Percentiles rank a stretch among this genome's conserved stretches.
These are phyloP conservation scores for Salix arbutifolia DNA, from an alignment of 345 rosid species.

Conservation along the genomic window DNA sequence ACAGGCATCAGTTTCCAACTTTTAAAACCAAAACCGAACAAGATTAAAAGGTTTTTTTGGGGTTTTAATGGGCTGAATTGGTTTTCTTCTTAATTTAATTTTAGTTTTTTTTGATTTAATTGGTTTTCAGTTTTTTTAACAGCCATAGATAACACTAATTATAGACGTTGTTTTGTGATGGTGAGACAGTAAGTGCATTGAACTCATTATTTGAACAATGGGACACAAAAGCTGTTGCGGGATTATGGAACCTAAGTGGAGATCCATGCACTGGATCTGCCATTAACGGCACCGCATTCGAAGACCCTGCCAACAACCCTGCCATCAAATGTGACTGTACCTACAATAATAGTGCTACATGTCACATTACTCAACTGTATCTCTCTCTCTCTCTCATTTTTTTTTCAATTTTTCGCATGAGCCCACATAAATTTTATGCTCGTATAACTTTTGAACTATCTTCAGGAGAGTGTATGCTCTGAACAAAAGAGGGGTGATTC, in stretches of 20 bases:
- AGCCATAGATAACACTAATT: neutral
- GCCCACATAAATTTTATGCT: no score
- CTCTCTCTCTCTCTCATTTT: neutral
- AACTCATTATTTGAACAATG: conserved; percentile 25
- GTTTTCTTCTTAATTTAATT: no score
- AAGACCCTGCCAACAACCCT: conserved; percentile 14
- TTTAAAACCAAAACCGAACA: no score
- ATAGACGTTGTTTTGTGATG: neutral
- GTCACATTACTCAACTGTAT: conserved; percentile 34
- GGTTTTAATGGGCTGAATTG: no score
- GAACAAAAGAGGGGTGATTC: conserved; percentile 24
- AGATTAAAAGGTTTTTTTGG: no score
- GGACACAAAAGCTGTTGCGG: conserved; percentile 12
- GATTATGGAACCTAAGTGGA: conserved; percentile 43
- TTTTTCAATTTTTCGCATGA: no score
- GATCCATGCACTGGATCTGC: conserved; percentile 50
- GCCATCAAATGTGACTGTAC: conserved; percentile 29
- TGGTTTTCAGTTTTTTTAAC: no score
- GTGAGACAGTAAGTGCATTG: conserved; percentile 25
- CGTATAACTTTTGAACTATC: neutral
- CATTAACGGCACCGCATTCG: conserved; percentile 7
- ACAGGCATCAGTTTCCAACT: no score
- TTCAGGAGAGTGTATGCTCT: conserved; percentile 27
- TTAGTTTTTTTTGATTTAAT: no score
- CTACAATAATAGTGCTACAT: conserved; percentile 18